Percentiles rank a stretch among this genome's conserved stretches.
Evolutionary conservation across 2,329 filamentous ascomycete genomes (phyloP).

Genomic region (Neofusicoccum sp.): DNA sequence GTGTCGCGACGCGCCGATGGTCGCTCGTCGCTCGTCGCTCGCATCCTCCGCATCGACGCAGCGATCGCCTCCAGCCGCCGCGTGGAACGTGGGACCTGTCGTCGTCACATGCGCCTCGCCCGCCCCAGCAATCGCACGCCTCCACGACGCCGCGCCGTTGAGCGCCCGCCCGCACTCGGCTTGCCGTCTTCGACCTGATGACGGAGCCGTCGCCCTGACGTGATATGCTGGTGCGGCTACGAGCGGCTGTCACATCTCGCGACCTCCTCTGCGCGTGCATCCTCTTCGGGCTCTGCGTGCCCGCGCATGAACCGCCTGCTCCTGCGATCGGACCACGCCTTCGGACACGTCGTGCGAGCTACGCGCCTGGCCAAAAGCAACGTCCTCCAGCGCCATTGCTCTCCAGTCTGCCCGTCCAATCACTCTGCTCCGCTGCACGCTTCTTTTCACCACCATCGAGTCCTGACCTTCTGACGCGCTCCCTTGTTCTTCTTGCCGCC

Average conservation of each 20-base stretch:
- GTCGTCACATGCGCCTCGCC: neutral
- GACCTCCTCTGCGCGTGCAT: neutral
- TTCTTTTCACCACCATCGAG: neutral
- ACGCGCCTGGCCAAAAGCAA: neutral
- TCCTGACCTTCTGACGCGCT: too few relatives aligned
- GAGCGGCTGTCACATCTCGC: neutral
- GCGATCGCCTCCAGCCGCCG: neutral
- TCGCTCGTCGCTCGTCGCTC: neutral
- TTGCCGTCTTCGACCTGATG: neutral
- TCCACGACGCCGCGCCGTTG: neutral
- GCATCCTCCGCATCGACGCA: slow-evolving; percentile 7
- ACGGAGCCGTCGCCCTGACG: too few relatives aligned
- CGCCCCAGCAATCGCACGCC: neutral
- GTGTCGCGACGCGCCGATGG: slow-evolving; percentile 2
- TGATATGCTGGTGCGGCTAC: too few relatives aligned
- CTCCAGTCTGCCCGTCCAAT: neutral
- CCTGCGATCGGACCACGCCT: neutral
- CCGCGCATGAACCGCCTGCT: neutral
- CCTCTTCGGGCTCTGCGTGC: neutral
- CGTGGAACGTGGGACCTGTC: neutral
- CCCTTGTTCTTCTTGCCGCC: too few relatives aligned
- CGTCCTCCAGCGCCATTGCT: neutral
- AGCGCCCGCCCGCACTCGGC: neutral
- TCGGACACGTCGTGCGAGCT: neutral
- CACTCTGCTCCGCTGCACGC: neutral